Conservation (phyloP, 306 rosid species). For the Purshia tridentata region DNA sequence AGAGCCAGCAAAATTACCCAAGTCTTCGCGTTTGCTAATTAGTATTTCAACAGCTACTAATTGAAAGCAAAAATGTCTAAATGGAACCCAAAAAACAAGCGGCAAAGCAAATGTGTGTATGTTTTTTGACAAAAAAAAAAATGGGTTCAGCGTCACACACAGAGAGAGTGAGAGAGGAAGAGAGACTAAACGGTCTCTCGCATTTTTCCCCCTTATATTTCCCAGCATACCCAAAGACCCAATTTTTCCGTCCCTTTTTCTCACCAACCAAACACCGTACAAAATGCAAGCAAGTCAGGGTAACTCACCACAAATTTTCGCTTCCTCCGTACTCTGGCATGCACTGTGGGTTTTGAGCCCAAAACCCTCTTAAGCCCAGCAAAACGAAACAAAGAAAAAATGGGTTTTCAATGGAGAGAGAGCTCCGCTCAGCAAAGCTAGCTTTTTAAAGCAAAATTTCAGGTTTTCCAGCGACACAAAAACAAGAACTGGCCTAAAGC, state of each 20-base stretch:
- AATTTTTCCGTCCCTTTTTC: background rate
- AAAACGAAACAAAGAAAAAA: background rate
- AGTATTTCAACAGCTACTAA: too few relatives aligned
- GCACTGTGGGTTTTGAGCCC: background rate
- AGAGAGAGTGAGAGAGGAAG: too few relatives aligned
- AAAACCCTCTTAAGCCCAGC: slow-evolving; percentile 16
- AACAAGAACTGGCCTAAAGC: background rate
- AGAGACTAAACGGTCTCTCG: too few relatives aligned
- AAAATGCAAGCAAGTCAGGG: background rate
- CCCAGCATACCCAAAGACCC: too few relatives aligned
- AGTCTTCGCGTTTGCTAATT: too few relatives aligned
- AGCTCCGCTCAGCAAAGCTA: background rate
- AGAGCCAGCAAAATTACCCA: too few relatives aligned
- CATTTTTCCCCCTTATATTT: too few relatives aligned
- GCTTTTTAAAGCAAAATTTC: background rate
- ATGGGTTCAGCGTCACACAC: too few relatives aligned
- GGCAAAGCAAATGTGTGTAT: too few relatives aligned
- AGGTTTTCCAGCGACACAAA: background rate
- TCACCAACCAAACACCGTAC: background rate
- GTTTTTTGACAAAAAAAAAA: too few relatives aligned
- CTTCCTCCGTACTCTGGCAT: background rate
- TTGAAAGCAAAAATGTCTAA: too few relatives aligned
- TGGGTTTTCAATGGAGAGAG: background rate
- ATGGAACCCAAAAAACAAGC: too few relatives aligned
- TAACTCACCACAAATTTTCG: slow-evolving; percentile 14